Evolutionary conservation across 805 yeast genomes (phyloP), one percentile per base, ranked within the genome.

Genomic region (Teunomyces cretensis): DNA sequence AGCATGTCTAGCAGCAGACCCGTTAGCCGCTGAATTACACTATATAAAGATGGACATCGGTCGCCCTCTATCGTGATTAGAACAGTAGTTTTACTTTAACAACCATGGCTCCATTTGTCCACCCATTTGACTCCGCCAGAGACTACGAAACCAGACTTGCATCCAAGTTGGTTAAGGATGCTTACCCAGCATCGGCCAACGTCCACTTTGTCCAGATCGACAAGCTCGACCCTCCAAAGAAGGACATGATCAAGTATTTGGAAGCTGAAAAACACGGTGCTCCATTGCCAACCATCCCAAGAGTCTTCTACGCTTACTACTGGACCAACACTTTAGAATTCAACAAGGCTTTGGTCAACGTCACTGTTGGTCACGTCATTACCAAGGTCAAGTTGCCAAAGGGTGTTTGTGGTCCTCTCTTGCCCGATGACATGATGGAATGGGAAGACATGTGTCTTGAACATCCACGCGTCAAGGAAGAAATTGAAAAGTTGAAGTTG

Each of bases 221-320:
- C 60, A 76, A 82, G 61, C 55, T 78, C 39, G 95, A 87, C 60
- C 96, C 96, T 28, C 91, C 95, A 49, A 87, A 87, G 75, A 70
- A 76, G 54, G 81, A 76, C 50, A 83, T 87, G 84, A 58, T 80
- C 50, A 78, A 74, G 56, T 86, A 75, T 65, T 70, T 87, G 51
- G 84, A 81, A 48, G 83, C 86, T 44, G 89, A 85, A 68, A 80
- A 76, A 55, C 47, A 54, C 39, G 75, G 76, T 33, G 50, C 45
- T 19, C 67, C 72, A 36, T 63, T 80, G 17, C 88, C 88, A 28
- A 59, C 51, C n/a, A 79, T 87, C 47, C 76, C 90, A 33, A 81
- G 95, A 71, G 73, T 84, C 41, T 78, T 83, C 14, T 84, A 82
- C 62, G 80, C 76, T 37, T 82, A 83, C 72, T 87, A 83, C 75